A percentile compares a stretch with the other conserved stretches of the same genome.
Conservation (phyloP, 495 filamentous ascomycete genomes). For the Penicillium samsonianum region DNA sequence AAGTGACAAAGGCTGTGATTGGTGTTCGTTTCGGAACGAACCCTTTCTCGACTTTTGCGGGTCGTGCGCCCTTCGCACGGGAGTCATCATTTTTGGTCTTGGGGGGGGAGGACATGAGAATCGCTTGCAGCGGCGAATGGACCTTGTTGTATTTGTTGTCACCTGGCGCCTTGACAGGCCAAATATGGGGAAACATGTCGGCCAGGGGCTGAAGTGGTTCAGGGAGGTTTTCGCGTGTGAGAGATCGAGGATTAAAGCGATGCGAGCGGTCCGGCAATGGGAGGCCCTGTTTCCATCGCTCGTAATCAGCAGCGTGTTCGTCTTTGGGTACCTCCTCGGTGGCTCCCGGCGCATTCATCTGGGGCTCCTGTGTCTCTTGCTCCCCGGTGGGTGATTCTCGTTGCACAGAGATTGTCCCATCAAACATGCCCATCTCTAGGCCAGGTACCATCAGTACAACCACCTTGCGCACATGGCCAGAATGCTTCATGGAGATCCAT, state of each 20-base stretch:
- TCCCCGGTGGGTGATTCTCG: constrained; percentile 14
- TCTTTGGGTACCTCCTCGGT: constrained; percentile 25
- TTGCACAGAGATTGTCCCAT: constrained; percentile 58
- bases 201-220: constrained; percentile 66
- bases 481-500: constrained; percentile 81
- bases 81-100: constrained; percentile 59
- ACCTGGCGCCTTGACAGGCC: constrained; percentile 84
- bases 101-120: constrained; percentile 70
- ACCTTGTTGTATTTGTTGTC: constrained; percentile 77
- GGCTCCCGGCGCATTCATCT: constrained; percentile 20
- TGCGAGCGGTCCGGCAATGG: constrained; percentile 41
- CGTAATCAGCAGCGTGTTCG: constrained; percentile 35
- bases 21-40: constrained; percentile 71
- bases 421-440: constrained; percentile 86
- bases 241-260: constrained; percentile 71
- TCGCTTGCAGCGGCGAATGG: constrained; percentile 78
- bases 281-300: constrained; percentile 46
- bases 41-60: constrained; percentile 57
- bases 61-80: constrained; percentile 52
- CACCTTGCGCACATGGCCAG: constrained; percentile 73
- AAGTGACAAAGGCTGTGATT: constrained; percentile 73
- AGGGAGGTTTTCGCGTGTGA: constrained; percentile 62
- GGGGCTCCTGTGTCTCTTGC: constrained; percentile 10
- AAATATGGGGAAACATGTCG: constrained; percentile 82
- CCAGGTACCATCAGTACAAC: constrained; percentile 95